A percentile compares a stretch with the other conserved stretches of the same genome.
These are phyloP conservation scores for Septoria petroselini DNA, from an alignment of 2,329 filamentous ascomycete species.

Conservation along the genomic window DNA sequence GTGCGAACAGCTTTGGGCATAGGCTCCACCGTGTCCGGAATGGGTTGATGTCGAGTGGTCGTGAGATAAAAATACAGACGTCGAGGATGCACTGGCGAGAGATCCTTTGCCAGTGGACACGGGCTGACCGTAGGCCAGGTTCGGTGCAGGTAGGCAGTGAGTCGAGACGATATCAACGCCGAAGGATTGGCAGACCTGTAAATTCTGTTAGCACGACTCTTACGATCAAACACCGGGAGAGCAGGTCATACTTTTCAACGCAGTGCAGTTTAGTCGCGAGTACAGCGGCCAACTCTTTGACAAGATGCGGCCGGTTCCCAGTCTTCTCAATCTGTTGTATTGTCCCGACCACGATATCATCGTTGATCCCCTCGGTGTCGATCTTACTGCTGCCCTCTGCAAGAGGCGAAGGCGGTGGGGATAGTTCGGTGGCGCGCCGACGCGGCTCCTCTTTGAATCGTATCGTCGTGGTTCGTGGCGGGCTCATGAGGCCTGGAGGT, in stretches of 20 bases:
- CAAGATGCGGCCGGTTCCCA: conserved; percentile 85
- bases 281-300: conserved; percentile 85
- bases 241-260: conserved; percentile 77
- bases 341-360: conserved; percentile 90
- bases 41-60: conserved; percentile 76
- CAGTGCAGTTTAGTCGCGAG: conserved; percentile 73
- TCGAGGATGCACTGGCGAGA: conserved; percentile 86
- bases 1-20: conserved; percentile 52
- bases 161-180: conserved; percentile 88
- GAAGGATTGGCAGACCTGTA: conserved; percentile 88
- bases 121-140: conserved; percentile 71
- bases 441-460: conserved; percentile 50
- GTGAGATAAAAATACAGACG: conserved; percentile 96
- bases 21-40: conserved; percentile 58
- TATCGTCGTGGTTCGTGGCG: conserved; percentile 44
- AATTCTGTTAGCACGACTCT: conserved; percentile 36
- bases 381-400: conserved; percentile 55
- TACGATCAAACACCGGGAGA: conserved; percentile 10
- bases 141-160: conserved; percentile 86
- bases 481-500: conserved; percentile 44
- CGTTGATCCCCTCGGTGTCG: conserved; percentile 80
- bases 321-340: conserved; percentile 86
- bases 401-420: conserved; percentile 73
- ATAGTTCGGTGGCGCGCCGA: conserved; percentile 61
- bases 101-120: conserved; percentile 88